These are phyloP conservation scores for Exserohilum rostratum DNA, from an alignment of 2,329 filamentous ascomycete genomes.

Conservation along the genomic window DNA sequence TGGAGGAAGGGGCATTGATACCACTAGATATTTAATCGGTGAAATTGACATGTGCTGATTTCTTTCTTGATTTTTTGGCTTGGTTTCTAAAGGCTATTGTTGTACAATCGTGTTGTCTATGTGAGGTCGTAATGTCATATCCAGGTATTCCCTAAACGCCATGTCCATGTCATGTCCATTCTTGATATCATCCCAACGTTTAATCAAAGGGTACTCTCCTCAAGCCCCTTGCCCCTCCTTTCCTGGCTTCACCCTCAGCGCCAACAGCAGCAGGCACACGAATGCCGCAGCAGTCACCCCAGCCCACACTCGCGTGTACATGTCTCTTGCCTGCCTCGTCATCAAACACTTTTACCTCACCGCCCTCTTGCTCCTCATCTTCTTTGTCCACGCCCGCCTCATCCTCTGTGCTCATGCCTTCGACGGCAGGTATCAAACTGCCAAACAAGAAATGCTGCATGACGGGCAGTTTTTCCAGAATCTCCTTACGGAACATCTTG, in stretches of 20 bases:
- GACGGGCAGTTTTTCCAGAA: slow-evolving; percentile 89
- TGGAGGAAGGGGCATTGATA: neutral
- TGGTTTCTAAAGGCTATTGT: neutral
- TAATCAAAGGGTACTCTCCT: slow-evolving; percentile 84
- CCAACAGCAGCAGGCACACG: slow-evolving; percentile 94
- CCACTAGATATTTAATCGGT: neutral
- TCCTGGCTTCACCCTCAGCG: slow-evolving; percentile 86
- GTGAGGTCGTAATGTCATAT: no score
- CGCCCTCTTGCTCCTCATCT: slow-evolving; percentile 51
- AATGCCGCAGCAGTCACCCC: slow-evolving; percentile 98
- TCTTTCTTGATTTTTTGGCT: neutral
- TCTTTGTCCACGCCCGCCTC: slow-evolving; percentile 55
- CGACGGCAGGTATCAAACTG: slow-evolving; percentile 76
- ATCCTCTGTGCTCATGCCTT: slow-evolving; percentile 75
- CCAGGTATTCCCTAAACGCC: no score
- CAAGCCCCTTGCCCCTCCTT: slow-evolving; percentile 65
- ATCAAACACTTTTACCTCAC: slow-evolving; percentile 63
- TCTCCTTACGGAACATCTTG: slow-evolving; percentile 94
- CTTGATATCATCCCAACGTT: neutral
- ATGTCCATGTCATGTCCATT: neutral
- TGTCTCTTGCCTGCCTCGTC: slow-evolving; percentile 71
- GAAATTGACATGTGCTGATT: neutral
- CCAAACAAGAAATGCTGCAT: slow-evolving; percentile 99
- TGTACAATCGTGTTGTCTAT: neutral
- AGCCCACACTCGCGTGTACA: slow-evolving; percentile 70